Base-by-base conservation (phyloP, 2,329 filamentous ascomycete genomes). In the Colletotrichum neosansevieriae region DNA sequence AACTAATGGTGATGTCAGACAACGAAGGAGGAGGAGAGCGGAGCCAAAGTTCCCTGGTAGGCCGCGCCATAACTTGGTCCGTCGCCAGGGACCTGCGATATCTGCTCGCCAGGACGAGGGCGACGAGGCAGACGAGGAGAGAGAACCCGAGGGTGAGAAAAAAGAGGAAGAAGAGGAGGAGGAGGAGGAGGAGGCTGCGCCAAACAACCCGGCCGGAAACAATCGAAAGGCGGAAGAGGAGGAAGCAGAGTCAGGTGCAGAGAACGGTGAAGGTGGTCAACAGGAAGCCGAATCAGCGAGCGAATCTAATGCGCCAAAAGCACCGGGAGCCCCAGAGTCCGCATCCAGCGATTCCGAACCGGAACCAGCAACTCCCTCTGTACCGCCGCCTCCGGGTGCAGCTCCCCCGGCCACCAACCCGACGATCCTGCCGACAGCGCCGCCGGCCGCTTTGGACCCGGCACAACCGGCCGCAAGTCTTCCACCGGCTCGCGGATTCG, bases 121-220 rank as follows among this genome's bases (percentile, higher is more conserved):
- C 9, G 61, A 59, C 9, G 65, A 65, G 17, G 65, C 61, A 42
- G 65, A 68, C 61, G 63, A 29, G 6, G 63, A 66, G n/a, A 38
- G 61, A 7, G 57, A 56, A 10, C 38, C 6, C 3, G 60, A 21
- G 3, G 57, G 50, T 15, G 42, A 65, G 15, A 24, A 54, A 11
- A 54, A 60, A 17, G 61, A 40, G 2, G 54, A 53, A 12, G 47
- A 61, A 4, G 58, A 66, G 9, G 62, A 60, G 1, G 60, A 49
- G 6, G 60, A 58, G 1, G 47, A 67, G 1, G 38, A 56, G 4
- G 58, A 60, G 15, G n/a, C 44, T 6, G 9, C 17, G 4, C 17
- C 29, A 19, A 6, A 44, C 12, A 51, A 12, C 10, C 44, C 24
- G 9, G 17, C 34, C 2, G 54, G 53, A 19, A 44, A 51, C 24